Conservation (phyloP, 495 filamentous ascomycete species). For the Penicillium robsamsonii region DNA sequence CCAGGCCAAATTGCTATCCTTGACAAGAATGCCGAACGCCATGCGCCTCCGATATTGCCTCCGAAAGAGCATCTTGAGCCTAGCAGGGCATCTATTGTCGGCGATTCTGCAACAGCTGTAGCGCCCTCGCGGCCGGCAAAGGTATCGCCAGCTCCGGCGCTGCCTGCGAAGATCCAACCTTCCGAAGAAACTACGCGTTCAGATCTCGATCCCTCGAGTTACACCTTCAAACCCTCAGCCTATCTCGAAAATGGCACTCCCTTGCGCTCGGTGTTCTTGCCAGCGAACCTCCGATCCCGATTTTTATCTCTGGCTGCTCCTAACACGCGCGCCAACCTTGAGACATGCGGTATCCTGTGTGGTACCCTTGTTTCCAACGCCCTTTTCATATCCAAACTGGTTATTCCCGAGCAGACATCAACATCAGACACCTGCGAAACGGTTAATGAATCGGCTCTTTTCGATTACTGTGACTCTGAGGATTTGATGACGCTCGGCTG, state of each 20-base stretch:
- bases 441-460: constrained; percentile 74
- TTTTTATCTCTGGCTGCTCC: constrained; percentile 70
- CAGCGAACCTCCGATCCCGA: constrained; percentile 62
- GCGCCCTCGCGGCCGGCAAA: constrained; percentile 31
- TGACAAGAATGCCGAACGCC: constrained; percentile 30
- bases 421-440: constrained; percentile 95
- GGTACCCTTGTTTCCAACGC: constrained; percentile 90
- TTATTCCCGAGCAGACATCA: constrained; percentile 87
- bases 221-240: constrained; percentile 80
- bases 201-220: constrained; percentile 51
- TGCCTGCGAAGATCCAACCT: constrained; percentile 38
- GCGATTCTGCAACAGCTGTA: constrained; percentile 14
- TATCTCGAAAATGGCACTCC: constrained; percentile 86
- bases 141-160: constrained; percentile 25
- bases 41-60: constrained; percentile 46
- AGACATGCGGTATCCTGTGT: constrained; percentile 93
- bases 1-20: constrained; percentile 22
- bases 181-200: constrained; percentile 27
- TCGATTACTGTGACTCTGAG: constrained; percentile 83
- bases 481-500: constrained; percentile 89
- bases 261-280: constrained; percentile 84
- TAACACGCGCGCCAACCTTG: constrained; percentile 78
- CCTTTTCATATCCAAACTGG: constrained; percentile 79
- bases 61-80: constrained; percentile 43
- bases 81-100: constrained; percentile 20